A percentile compares a stretch with the other conserved stretches of the same genome.
These are phyloP conservation scores for Biscogniauxia mediterranea DNA, from an alignment of 2,329 filamentous ascomycete species.

Conservation along the genomic window DNA sequence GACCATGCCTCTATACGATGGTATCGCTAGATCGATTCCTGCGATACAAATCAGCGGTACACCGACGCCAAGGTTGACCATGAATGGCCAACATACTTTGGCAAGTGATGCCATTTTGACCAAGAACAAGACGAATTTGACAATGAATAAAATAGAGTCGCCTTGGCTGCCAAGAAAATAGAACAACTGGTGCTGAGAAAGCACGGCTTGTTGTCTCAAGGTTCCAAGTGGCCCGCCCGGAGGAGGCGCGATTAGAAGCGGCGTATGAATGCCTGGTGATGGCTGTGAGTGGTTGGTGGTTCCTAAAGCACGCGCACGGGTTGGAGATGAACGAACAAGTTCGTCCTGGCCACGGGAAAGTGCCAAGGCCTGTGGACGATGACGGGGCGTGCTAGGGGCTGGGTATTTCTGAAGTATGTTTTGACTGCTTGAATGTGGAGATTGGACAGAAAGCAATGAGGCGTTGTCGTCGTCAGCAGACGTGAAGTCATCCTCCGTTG, in stretches of 20 bases:
- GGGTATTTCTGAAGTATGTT: slow-evolving; percentile 35
- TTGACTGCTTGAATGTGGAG: slow-evolving; percentile 27
- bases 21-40: slow-evolving; percentile 59
- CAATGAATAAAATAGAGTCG: slow-evolving; percentile 34
- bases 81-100: slow-evolving; percentile 69
- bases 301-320: slow-evolving; percentile 23
- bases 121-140: slow-evolving; percentile 63
- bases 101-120: slow-evolving; percentile 66
- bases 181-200: slow-evolving; percentile 38
- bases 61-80: slow-evolving; percentile 61
- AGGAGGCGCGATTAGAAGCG: slow-evolving; percentile 52
- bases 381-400: slow-evolving; percentile 28
- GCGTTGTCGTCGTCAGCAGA: slow-evolving; percentile 32
- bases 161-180: slow-evolving; percentile 32
- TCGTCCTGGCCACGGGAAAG: slow-evolving; percentile 43
- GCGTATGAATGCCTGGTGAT: slow-evolving; percentile 24
- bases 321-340: slow-evolving; percentile 31
- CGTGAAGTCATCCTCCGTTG: slow-evolving; percentile 18
- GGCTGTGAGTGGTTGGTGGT: slow-evolving; percentile 19
- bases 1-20: slow-evolving; percentile 22
- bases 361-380: slow-evolving; percentile 37
- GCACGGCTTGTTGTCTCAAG: slow-evolving; percentile 30
- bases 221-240: slow-evolving; percentile 27
- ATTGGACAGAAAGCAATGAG: slow-evolving; percentile 23
- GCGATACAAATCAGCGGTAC: slow-evolving; percentile 69